Conservation (phyloP, 2,329 filamentous ascomycete genomes). For the Pseudogymnoascus sp. region DNA sequence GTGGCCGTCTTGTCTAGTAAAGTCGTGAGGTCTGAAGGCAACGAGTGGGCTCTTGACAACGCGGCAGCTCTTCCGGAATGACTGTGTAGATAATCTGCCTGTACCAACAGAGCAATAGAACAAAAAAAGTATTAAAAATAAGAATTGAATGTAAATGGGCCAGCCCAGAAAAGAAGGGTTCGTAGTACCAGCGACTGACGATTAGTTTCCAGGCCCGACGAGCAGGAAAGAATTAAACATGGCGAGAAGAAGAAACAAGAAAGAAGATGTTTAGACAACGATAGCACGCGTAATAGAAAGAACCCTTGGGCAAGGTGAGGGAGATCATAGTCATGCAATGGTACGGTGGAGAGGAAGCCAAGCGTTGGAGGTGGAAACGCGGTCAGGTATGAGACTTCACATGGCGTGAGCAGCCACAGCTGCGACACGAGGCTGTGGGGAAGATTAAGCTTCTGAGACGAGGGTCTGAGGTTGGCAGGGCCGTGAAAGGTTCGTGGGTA, state of each 20-base stretch:
- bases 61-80: neutral
- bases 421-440: neutral
- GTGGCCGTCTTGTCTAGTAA: neutral
- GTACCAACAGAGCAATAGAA: neutral
- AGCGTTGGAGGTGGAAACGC: constrained; percentile 4
- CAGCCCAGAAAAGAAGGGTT: constrained; percentile 3
- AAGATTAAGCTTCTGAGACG: constrained; percentile 7
- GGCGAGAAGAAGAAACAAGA: constrained; percentile 2
- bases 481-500: neutral
- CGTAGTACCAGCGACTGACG: neutral
- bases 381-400: constrained; percentile 1
- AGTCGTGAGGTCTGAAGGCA: neutral
- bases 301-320: neutral
- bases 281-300: neutral
- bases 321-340: constrained; percentile 5
- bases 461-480: constrained; percentile 3
- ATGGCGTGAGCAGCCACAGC: neutral
- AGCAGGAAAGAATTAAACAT: constrained; percentile 8
- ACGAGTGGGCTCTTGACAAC: neutral
- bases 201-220: constrained; percentile 2
- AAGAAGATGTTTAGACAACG: neutral
- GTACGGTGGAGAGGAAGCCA: neutral
- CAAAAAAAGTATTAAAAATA: neutral
- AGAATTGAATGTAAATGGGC: constrained; percentile 3
- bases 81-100: neutral